Evolutionary conservation across 75 land plant species (phyloP), one percentile per base, ranked within the genome.

Genomic region (Sequoia sempervirens): DNA sequence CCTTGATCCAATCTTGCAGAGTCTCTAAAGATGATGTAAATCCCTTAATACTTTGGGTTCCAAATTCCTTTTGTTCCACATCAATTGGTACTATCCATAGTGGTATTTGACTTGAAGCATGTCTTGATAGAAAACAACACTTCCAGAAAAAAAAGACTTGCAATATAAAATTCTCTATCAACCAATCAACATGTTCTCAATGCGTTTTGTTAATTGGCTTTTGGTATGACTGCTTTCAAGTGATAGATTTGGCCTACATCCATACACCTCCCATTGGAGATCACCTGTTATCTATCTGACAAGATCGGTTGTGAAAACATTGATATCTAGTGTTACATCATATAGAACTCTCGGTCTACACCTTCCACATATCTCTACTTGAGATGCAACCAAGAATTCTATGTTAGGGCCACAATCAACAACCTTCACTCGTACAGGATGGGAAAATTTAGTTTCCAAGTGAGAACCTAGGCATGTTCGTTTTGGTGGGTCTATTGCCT

Each of bases 371-470:
- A 89, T 72, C 69, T 95, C 94, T 8, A 97, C 92, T 18, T 94
- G 92, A 80, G 96, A 91, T 6, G 93, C 99, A 34, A 97, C 99
- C 13, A 95, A 83, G 28, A 97, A 87, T 87, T 97, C 95, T 13
- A 88, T 86, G n/a, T 95, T 94, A 75, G 95, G 97, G 2, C 99
- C 97, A 53, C 94, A 84, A 73, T 84, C 91, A 75, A 85, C 87
- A 15, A 97, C 81, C 52, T 80, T 80, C 13, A 93, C 91, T 40
- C 91, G 80, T 15, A 97, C 84, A 46, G 97, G 97, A 68, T 87
- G 82, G 36, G 54, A 76, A 7, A 95, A 45, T 58, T 97, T 94
- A 84, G 85, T 84, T 68, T 70, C 74, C 64, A 97, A 46, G 26
- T 94, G 89, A 20, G 84, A 82, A 84, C 90, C 89, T 37, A 95